These are phyloP conservation scores for Pontederia paniculata DNA, from an alignment of 176 grass and related monocot species.

Conservation along the genomic window DNA sequence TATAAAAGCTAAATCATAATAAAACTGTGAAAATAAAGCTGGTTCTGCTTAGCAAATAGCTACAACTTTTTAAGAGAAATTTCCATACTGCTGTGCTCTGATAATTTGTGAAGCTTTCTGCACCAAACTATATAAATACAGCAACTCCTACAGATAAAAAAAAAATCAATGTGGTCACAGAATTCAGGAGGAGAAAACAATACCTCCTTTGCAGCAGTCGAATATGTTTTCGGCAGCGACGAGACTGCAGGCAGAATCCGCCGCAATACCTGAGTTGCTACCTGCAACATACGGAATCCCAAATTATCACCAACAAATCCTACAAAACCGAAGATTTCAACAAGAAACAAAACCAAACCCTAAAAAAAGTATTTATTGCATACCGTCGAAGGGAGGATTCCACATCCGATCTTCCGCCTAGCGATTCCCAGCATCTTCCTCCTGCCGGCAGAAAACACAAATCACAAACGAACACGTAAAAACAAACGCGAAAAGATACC, in stretches of 20 bases:
- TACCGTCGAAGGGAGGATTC: not conserved
- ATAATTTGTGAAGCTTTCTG: too few relatives aligned
- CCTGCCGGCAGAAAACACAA: too few relatives aligned
- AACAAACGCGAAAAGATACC: too few relatives aligned
- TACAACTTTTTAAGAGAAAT: too few relatives aligned
- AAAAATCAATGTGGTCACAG: not conserved
- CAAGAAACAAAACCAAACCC: not conserved
- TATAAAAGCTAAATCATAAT: too few relatives aligned
- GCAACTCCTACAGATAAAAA: not conserved
- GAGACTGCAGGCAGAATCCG: constrained; percentile 1
- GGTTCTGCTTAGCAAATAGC: too few relatives aligned
- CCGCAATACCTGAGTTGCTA: not conserved
- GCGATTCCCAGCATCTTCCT: constrained; percentile 2
- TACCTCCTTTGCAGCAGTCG: constrained; percentile 12
- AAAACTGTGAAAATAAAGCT: too few relatives aligned
- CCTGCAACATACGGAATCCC: not conserved
- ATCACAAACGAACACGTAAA: too few relatives aligned
- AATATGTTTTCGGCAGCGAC: not conserved
- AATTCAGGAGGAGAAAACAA: not conserved
- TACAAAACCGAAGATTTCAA: not conserved
- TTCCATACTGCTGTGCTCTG: too few relatives aligned
- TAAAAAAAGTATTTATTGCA: not conserved
- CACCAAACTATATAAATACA: too few relatives aligned
- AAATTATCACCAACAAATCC: not conserved
- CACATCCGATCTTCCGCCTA: constrained; percentile 9